Conservation (phyloP, 257 asterid genomes). For the Linaria vulgaris region DNA sequence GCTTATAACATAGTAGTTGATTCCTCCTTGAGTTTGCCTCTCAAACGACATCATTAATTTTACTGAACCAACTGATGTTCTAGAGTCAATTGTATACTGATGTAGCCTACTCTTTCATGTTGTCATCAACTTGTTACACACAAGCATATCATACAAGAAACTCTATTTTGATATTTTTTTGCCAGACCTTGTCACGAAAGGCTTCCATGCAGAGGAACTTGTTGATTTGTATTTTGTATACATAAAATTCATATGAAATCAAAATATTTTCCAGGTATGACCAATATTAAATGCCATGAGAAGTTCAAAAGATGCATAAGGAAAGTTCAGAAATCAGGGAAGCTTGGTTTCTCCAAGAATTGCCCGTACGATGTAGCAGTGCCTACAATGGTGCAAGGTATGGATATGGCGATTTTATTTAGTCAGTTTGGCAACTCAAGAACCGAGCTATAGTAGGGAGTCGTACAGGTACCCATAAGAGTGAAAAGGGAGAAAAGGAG, state of each 20-base stretch:
- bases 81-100: no score
- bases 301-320: conserved; percentile 80
- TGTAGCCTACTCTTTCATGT: no score
- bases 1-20: neutral
- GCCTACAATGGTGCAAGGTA: conserved; percentile 84
- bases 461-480: no score
- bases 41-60: no score
- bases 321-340: conserved; percentile 76
- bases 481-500: neutral
- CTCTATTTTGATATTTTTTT: neutral
- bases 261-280: conserved; percentile 51
- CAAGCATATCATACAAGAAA: no score
- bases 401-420: conserved; percentile 82
- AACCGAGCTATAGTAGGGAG: conserved; percentile 48
- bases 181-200: neutral
- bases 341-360: conserved; percentile 61
- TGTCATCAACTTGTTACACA: no score
- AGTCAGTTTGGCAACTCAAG: conserved; percentile 65
- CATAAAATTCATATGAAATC: neutral
- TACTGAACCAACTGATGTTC: no score
- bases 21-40: neutral
- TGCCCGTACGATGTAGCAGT: conserved; percentile 73
- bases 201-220: neutral
- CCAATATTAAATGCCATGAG: conserved; percentile 73
- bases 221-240: neutral